A percentile compares a stretch with the other conserved stretches of the same genome.
phyloP scores from a whole-genome alignment of 2,329 filamentous ascomycete species.

The Fusarium newnesense region DNA sequence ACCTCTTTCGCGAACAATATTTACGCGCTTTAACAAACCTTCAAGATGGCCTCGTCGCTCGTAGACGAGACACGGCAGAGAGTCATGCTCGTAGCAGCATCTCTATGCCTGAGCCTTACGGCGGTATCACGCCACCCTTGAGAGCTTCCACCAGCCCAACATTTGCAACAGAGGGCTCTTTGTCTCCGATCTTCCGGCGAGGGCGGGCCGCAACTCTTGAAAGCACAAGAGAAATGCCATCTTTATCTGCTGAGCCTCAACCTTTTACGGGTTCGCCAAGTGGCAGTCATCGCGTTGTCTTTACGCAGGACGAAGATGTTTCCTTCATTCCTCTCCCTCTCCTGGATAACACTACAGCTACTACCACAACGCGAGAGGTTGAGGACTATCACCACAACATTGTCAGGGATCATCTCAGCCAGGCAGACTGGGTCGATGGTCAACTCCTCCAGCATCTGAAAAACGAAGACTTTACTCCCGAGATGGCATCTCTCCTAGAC shows the following conservation, averaged over 20 bases:
- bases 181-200: constrained; percentile 27
- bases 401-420: constrained; percentile 31
- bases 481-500: constrained; percentile 51
- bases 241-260: constrained; percentile 37
- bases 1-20: constrained; percentile 50
- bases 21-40: constrained; percentile 45
- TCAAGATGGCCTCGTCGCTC: constrained; percentile 42
- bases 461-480: constrained; percentile 54
- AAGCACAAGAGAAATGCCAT: constrained; percentile 39
- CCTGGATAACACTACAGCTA: constrained; percentile 28
- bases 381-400: constrained; percentile 32
- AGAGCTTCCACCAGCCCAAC: constrained; percentile 38
- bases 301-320: constrained; percentile 46
- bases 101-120: not conserved
- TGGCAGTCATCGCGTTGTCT: constrained; percentile 29
- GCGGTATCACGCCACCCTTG: constrained; percentile 44
- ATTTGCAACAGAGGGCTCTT: constrained; percentile 33
- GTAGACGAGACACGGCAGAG: constrained; percentile 37
- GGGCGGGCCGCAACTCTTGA: constrained; percentile 47
- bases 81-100: constrained; percentile 15
- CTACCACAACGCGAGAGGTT: constrained; percentile 7
- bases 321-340: constrained; percentile 48
- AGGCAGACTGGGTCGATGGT: constrained; percentile 52
- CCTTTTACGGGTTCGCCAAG: constrained; percentile 39
- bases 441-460: constrained; percentile 55